Evolutionary conservation across 2,329 filamentous ascomycete species (phyloP).

Genomic region (Graphilbum sp.): DNA sequence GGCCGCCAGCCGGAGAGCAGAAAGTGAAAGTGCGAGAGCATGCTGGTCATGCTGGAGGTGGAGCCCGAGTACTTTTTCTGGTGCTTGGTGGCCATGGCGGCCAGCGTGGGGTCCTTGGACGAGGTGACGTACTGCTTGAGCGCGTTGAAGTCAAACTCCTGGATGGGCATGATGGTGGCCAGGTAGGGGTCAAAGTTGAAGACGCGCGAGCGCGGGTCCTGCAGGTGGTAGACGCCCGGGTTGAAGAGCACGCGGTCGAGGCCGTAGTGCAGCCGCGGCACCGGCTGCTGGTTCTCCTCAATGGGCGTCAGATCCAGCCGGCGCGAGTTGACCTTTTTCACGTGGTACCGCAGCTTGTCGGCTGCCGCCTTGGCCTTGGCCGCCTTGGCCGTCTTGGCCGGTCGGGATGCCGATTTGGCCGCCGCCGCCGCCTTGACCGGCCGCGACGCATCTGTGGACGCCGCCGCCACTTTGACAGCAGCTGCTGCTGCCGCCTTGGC

Average conservation of each 20-base stretch:
- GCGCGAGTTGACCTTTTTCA: conserved; percentile 13
- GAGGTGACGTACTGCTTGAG: conserved; percentile 82
- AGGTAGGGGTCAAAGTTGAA: conserved; percentile 97
- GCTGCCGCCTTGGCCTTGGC: background rate
- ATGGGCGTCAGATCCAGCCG: conserved; percentile 17
- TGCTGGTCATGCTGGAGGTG: conserved; percentile 88
- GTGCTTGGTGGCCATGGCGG: conserved; percentile 48
- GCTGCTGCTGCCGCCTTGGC: background rate
- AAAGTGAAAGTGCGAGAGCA: conserved; percentile 82
- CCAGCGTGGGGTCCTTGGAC: conserved; percentile 61
- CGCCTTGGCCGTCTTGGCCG: background rate
- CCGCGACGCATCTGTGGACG: background rate
- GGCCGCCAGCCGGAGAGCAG: conserved; percentile 71
- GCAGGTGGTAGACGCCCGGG: conserved; percentile 76
- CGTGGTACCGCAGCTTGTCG: conserved; percentile 3
- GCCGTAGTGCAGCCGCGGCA: conserved; percentile 53
- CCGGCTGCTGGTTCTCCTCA: conserved; percentile 17
- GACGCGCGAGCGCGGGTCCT: conserved; percentile 72
- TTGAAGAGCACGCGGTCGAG: conserved; percentile 92
- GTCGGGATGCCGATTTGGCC: background rate
- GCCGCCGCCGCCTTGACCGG: background rate
- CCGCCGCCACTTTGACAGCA: background rate
- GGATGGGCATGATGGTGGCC: conserved; percentile 78
- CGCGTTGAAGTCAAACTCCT: conserved; percentile 82
- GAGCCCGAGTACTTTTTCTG: conserved; percentile 79